Percentiles rank a stretch among this genome's conserved stretches.
These are phyloP conservation scores for Gleditsia sinensis DNA, from an alignment of 306 rosid species.

Conservation along the genomic window DNA sequence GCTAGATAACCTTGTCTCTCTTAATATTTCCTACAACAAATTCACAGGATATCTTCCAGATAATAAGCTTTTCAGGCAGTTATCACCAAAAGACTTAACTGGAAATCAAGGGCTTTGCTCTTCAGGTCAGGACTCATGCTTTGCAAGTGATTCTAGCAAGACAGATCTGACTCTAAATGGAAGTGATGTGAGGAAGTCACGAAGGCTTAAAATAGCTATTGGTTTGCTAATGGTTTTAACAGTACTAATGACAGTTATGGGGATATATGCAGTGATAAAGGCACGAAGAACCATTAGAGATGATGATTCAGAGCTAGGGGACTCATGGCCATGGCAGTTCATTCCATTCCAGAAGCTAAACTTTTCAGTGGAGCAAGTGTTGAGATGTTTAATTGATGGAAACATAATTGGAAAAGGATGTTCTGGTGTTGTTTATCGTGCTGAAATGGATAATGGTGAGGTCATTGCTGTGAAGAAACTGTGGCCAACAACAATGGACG, in stretches of 20 bases:
- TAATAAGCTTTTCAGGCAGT: slow-evolving; percentile 78
- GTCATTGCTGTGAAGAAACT: slow-evolving; percentile 94
- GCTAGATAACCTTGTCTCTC: slow-evolving; percentile 84
- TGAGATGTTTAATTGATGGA: slow-evolving; percentile 70
- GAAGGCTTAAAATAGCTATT: slow-evolving; percentile 72
- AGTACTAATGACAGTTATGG: slow-evolving; percentile 69
- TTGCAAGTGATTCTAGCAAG: slow-evolving; percentile 46
- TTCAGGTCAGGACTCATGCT: slow-evolving; percentile 66
- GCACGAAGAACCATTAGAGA: slow-evolving; percentile 59
- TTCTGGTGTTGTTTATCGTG: slow-evolving; percentile 88
- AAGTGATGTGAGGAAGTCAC: slow-evolving; percentile 44
- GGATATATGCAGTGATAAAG: slow-evolving; percentile 75
- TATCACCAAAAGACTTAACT: slow-evolving; percentile 62
- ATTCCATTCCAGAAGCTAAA: slow-evolving; percentile 93
- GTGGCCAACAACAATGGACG: slow-evolving; percentile 71
- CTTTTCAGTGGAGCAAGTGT: slow-evolving; percentile 73
- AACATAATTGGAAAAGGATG: slow-evolving; percentile 92
- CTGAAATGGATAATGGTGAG: slow-evolving; percentile 72
- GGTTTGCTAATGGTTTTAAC: slow-evolving; percentile 71
- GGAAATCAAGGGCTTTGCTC: slow-evolving; percentile 80
- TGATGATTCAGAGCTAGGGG: slow-evolving; percentile 80
- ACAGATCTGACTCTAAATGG: slow-evolving; percentile 43
- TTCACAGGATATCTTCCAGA: slow-evolving; percentile 82
- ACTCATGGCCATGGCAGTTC: slow-evolving; percentile 89
- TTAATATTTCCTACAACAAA: slow-evolving; percentile 82